These are phyloP conservation scores for Anthostomella pinea DNA, from an alignment of 2,329 filamentous ascomycete genomes.

Conservation along the genomic window DNA sequence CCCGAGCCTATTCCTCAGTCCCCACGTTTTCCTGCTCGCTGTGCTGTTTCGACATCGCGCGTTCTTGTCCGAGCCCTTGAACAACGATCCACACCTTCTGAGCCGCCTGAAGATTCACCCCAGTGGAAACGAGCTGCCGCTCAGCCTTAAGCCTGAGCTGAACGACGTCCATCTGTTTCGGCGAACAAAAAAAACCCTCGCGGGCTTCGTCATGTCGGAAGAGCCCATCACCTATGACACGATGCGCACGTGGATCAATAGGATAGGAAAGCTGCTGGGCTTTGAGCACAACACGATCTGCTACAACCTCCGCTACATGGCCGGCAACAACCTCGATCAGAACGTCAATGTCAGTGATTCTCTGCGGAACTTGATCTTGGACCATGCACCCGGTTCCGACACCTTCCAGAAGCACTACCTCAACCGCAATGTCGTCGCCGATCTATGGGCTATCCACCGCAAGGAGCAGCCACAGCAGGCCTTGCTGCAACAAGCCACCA, in stretches of 20 bases:
- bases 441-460: constrained; percentile 2
- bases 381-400: background rate
- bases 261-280: no score
- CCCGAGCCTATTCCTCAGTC: background rate
- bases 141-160: no score
- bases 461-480: background rate
- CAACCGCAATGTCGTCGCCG: background rate
- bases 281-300: no score
- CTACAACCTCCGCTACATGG: background rate
- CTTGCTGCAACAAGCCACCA: no score
- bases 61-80: background rate
- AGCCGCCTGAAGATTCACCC: no score
- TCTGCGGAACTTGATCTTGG: constrained; percentile 3
- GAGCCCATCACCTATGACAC: no score
- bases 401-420: constrained; percentile 5
- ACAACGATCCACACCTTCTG: background rate
- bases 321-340: constrained; percentile 10
- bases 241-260: no score
- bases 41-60: background rate
- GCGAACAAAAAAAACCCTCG: no score
- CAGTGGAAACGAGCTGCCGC: no score
- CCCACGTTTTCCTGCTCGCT: constrained; percentile 3
- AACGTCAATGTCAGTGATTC: no score
- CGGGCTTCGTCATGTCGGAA: no score
- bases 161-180: no score